Base-by-base conservation (phyloP, 2,329 filamentous ascomycete species). In the Venturiaceae sp. region DNA sequence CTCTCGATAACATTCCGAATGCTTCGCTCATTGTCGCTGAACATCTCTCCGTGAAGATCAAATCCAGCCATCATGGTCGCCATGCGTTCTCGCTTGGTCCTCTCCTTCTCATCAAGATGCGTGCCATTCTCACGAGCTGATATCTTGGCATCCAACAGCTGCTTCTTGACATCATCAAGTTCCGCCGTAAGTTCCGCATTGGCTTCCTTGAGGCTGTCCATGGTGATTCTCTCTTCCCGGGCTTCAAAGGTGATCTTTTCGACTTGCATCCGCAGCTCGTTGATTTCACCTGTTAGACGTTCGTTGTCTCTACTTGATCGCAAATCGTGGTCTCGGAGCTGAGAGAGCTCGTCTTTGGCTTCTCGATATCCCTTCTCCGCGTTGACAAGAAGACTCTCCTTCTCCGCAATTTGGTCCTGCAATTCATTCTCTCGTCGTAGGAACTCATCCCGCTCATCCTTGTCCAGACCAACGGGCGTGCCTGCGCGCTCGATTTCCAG, bases 11-110 rank as follows among this genome's bases (percentile, higher is more conserved):
- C 86, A 62, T 88, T 84, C 60, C 88, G 84, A 60, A 99, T 89
- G 55, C 84, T 86, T 63, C 86, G 83, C 72, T 99, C 94, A 66
- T 96, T 96, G 60, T 94, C 88, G 64, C 91, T 96, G 71, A 97
- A 95, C 33, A 95, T 86, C 60, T 96, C 92, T 53, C 88, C 87
- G 47, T 91, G 92, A 34, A 99, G 83, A 68, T 99, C 92, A 67
- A 99, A 97, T 3, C 92, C 91, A 60, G 94, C 94, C 92, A 99
- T 96, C 94, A 99, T 99, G 81, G 96, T 89, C 46, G 94, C 94
- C 94, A 99, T 99, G 75, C 95, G 94, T 76, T 99, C 94, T 0
- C 92, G 90, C 81, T 99, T 99, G 77, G 91, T 92, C 80, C 91
- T 92, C 75, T 97, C 95, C 80, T 99, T 99, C 75, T 97, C 94